Evolutionary conservation across 306 rosid species (phyloP), one percentile per base, ranked within the genome.

Genomic region (Trifolium repens): DNA sequence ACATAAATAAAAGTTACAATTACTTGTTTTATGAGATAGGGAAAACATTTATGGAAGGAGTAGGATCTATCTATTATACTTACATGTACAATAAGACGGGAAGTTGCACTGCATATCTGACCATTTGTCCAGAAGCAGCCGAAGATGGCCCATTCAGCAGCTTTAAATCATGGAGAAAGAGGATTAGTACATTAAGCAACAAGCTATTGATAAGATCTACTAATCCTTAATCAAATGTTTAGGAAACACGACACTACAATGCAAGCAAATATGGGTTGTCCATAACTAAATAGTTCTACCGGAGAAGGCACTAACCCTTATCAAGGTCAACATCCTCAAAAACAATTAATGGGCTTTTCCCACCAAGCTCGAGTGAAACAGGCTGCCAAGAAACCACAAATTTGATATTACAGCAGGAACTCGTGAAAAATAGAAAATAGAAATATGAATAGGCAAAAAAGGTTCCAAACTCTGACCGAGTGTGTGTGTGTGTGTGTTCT

Each of bases 121-220:
- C 99, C 99, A 81, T 94, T 94, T 72, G 97, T 90, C 97, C 99
- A 92, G 85, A 94, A 94, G 92, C 91, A 81, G 73, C 99, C 99
- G 73, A 92, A 94, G 61, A 74, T 54, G 14, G 96, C 74, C 99
- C 99, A 94, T 84, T 94, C 99, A 70, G 84, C 99, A 89, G 99
- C 99, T 94, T 87, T 71, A 68, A 80, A 81, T 74, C 71, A 88
- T 22, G 68, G 71, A 71, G 37, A 83, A 78, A 40, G 27, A 54
- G 52, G 53, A 58, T 60, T 59, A 83, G 62, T 19, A 67, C 39
- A 46, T 27, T 49, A 30, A 32, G 39, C 57, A 42, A 78, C 16
- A 74, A 30, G 65, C 26, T 75, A 60, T 52, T 35, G 40, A 76
- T 47, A 55, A 58, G 66, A 35, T 19, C 30, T 39, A 69, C 40